Conservation (phyloP, 306 rosid species). For the Alnus rubra region DNA sequence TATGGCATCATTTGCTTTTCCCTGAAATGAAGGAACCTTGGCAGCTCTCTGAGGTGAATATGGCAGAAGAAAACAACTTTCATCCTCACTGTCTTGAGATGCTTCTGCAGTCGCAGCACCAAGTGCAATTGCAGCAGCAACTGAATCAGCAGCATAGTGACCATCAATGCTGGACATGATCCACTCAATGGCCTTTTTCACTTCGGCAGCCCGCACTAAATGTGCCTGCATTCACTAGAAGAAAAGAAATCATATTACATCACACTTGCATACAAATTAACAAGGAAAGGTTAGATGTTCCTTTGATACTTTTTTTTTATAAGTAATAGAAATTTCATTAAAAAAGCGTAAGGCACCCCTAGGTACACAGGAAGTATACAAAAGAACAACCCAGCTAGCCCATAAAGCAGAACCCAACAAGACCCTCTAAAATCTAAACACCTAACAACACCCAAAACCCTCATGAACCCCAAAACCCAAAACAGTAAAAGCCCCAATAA, state of each 20-base stretch:
- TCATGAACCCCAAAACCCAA: no score
- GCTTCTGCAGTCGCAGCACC: slow-evolving; percentile 78
- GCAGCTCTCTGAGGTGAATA: slow-evolving; percentile 55
- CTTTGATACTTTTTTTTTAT: background rate
- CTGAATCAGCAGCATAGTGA: slow-evolving; percentile 93
- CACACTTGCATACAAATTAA: slow-evolving; percentile 36
- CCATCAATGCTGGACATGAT: slow-evolving; percentile 91
- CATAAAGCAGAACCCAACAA: no score
- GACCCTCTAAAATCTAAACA: no score
- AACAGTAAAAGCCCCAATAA: no score
- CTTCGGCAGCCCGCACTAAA: slow-evolving; percentile 95
- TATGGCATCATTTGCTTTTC: slow-evolving; percentile 66
- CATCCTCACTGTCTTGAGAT: slow-evolving; percentile 61
- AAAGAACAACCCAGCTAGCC: no score
- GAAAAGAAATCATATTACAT: slow-evolving; percentile 71
- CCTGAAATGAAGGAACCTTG: slow-evolving; percentile 57
- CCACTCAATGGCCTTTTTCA: slow-evolving; percentile 95
- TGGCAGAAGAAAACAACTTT: slow-evolving; percentile 39
- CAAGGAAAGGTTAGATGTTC: slow-evolving; percentile 1
- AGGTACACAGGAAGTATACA: no score
- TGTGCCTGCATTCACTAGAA: slow-evolving; percentile 99
- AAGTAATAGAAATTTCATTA: no score
- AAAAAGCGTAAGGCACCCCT: no score
- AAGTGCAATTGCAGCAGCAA: slow-evolving; percentile 88
- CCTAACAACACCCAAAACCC: no score